Conservation (phyloP, 306 rosid species). For the Cucumis sativus region DNA sequence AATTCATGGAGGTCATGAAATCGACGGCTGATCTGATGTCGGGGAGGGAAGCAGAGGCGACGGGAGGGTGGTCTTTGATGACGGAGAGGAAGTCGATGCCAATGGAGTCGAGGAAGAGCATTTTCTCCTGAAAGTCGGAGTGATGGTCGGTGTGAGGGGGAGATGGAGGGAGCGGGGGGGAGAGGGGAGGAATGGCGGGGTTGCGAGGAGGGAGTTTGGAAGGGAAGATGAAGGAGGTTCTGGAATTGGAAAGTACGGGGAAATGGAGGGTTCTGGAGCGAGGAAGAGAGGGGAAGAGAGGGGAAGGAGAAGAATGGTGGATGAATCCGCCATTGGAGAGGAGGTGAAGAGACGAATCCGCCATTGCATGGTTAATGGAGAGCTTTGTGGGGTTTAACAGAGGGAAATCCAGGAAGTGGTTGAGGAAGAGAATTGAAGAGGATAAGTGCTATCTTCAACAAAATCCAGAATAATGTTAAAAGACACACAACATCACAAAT, state of each 20-base stretch:
- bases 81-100: conserved; percentile 70
- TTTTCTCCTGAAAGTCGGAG: conserved; percentile 42
- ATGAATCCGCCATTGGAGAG: conserved; percentile 2
- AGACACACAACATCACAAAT: not conserved
- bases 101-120: conserved; percentile 69
- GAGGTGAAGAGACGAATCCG: not conserved
- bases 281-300: not conserved
- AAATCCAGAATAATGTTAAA: not conserved
- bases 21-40: conserved; percentile 53
- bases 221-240: not conserved
- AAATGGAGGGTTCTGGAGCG: not conserved
- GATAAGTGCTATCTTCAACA: not conserved
- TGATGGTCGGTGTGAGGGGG: not conserved
- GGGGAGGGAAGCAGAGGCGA: conserved; percentile 38
- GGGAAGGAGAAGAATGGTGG: not conserved
- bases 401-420: conserved; percentile 6
- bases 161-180: conserved; percentile 11
- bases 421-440: conserved; percentile 2
- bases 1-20: conserved; percentile 40
- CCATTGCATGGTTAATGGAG: not conserved
- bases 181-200: not conserved
- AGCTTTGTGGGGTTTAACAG: not conserved
- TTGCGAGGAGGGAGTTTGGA: conserved; percentile 2
- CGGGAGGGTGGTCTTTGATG: conserved; percentile 46
- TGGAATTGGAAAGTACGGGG: not conserved